These are phyloP conservation scores for Sporisorium reilianum DNA, from an alignment of 1,284 basidiomycete species.

Conservation along the genomic window DNA sequence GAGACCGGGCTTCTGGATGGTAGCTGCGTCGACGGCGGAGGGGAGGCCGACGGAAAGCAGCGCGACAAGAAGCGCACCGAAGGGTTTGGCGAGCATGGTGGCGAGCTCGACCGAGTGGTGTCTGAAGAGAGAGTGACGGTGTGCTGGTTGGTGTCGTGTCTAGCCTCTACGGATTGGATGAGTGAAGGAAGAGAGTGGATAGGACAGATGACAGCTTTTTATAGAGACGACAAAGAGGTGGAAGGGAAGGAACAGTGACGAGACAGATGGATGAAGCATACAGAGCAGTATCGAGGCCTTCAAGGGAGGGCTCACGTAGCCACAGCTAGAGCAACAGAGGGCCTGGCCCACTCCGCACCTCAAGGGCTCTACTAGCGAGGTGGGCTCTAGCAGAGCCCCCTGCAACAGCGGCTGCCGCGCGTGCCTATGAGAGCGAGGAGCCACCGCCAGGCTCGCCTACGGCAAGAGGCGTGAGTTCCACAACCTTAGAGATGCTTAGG, in stretches of 20 bases:
- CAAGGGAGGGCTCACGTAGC: neutral
- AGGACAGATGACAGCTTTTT: too few species aligned
- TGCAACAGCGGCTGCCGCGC: neutral
- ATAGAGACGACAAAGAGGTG: neutral
- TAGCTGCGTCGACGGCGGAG: constrained; percentile 8
- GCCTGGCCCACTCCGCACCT: too few species aligned
- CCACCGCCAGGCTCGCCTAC: neutral
- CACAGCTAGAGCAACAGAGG: neutral
- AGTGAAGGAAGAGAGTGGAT: neutral
- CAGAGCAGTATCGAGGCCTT: neutral
- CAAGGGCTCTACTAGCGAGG: neutral
- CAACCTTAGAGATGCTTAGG: neutral
- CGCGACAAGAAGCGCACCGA: constrained; percentile 19
- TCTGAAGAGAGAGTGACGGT: neutral
- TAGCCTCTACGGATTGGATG: neutral
- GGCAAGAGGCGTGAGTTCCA: too few species aligned
- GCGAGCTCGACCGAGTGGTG: neutral
- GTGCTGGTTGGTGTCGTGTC: neutral
- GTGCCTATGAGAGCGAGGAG: neutral
- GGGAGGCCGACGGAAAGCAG: constrained; percentile 12
- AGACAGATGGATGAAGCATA: neutral
- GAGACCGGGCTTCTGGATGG: constrained; percentile 39
- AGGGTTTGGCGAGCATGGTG: constrained; percentile 26
- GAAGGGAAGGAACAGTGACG: neutral
- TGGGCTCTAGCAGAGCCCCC: neutral